Evolutionary conservation across 208 protist species (phyloP), one percentile per base, ranked within the genome.

Genomic region (Borovskyia barvae): DNA sequence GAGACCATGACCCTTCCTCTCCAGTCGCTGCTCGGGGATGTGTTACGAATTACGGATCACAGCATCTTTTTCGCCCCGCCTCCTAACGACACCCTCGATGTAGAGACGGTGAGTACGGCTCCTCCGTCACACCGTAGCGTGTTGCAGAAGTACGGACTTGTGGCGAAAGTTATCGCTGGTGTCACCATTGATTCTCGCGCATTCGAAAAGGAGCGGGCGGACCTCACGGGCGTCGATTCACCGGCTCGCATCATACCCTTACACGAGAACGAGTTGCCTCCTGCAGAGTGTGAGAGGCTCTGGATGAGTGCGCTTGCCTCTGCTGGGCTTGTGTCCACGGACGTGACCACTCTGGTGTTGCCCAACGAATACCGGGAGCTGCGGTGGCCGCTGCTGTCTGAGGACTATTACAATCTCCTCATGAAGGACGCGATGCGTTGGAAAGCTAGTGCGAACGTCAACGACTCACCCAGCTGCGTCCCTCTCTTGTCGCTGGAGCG

Each of bases 81-180:
- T 0, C 54, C 77, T 1, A 62, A 59, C 25, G 53, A 70, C 41
- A 36, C 56, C 17, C 45, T 93, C 1, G 77, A 89, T 53, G 75
- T 90, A 43, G 52, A 62, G 40, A 90, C 82, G 1, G 37, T 93
- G 7, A 82, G 71, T 65, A 71, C 47, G 5, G 69, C 66, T 4
- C 86, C 86, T 24, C 68, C 73, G 1, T 49, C 75, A 30, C 86
- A 93, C 53, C 75, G 86, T 15, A 57, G 62, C 0, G 55, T 76
- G 19, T 47, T 93, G 26, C 86, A 90, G 59, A 71, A 65, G 42
- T 79, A 87, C 41, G 86, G 86, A 0, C 48, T 89, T 19, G 61
- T 93, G 14, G 86, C 82, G 15, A 93, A 90, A 64, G 62, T 74
- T 19, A 84, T 55, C 61, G 24, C 43, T 33, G 30, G 60, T 14